Evolutionary conservation across 805 yeast genomes (phyloP), one percentile per base, ranked within the genome.

Genomic region (Candida stauntonica): DNA sequence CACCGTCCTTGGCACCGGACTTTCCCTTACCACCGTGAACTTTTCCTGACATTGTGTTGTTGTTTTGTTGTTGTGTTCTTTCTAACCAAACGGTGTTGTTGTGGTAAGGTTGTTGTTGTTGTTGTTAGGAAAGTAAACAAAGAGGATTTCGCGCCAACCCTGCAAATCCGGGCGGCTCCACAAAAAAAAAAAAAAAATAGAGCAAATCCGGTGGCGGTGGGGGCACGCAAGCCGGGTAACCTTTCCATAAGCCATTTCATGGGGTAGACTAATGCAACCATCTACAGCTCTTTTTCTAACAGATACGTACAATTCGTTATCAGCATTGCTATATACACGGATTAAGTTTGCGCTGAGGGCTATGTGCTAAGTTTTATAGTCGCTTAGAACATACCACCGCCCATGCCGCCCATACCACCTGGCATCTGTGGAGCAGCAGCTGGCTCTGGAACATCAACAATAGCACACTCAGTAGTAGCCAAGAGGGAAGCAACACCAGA

Each of bases 381-480:
- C 12, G 38, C 46, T 49, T 48, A 51, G 48, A 52, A 54, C 57
- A 52, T 54, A 57, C 86, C 87, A 54, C 86, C 86, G 46, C 78
- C 78, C 75, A 76, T 75, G 50, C 81, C 82, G 41, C 80, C 81
- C 67, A 73, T 72, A 41, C 75, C 75, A 43, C 75, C 75, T 26
- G 45, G 74, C 51, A 73, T 70, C 46, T 73, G 66, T 44, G 68
- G 69, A 24, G 59, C 55, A 48, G 75, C 75, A 38, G 77, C 67
- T 40, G 74, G 68, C 58, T 91, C 93, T 55, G 97, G 97, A 53
- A 94, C 96, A 55, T 91, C 97, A 47, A 89, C 97, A 58, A 91
- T 86, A 51, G 97, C 97, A 67, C 96, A 93, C 73, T 91, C 99
- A 51, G 98, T 91, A 43, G 99, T 91, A 53, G 98, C 98, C 66